Percentiles rank a stretch among this genome's conserved stretches.
Evolutionary conservation across 306 rosid species (phyloP).

Genomic region (Myrica gale): DNA sequence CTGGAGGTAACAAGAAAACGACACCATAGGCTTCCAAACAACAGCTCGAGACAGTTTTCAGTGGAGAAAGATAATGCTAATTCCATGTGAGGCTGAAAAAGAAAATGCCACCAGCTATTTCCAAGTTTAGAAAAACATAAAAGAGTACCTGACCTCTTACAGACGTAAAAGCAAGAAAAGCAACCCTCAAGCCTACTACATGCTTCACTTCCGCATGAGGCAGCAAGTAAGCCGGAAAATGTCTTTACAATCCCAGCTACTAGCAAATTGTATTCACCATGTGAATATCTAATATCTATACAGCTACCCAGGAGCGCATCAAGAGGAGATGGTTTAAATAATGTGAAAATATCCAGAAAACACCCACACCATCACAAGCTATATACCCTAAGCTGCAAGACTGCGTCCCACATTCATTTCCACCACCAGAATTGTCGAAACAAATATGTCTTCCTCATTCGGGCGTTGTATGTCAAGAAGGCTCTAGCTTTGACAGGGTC

Average conservation of each 20-base stretch:
- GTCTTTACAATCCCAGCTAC: constrained; percentile 5
- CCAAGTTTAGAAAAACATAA: not conserved
- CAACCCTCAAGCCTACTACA: not conserved
- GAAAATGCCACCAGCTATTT: constrained; percentile 2
- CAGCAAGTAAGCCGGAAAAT: constrained; percentile 9
- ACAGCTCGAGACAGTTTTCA: not conserved
- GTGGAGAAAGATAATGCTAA: not conserved
- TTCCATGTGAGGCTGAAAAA: constrained; percentile 1
- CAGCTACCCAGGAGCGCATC: constrained; percentile 33
- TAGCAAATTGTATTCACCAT: constrained; percentile 16
- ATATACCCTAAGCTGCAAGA: constrained; percentile 35
- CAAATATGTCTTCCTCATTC: constrained; percentile 65
- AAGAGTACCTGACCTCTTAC: not conserved
- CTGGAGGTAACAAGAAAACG: not conserved
- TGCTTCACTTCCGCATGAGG: not conserved
- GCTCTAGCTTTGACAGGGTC: constrained; percentile 79
- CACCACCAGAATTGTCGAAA: constrained; percentile 79
- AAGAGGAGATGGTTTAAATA: constrained; percentile 27
- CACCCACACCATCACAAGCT: constrained; percentile 24
- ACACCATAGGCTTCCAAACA: not conserved
- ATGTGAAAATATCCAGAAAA: constrained; percentile 22
- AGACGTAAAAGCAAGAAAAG: not conserved
- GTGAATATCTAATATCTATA: constrained; percentile 36
- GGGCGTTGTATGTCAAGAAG: constrained; percentile 60
- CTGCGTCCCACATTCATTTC: constrained; percentile 38